Conservation (phyloP, 805 yeast genomes). For the Metschnikowia arizonensis region DNA sequence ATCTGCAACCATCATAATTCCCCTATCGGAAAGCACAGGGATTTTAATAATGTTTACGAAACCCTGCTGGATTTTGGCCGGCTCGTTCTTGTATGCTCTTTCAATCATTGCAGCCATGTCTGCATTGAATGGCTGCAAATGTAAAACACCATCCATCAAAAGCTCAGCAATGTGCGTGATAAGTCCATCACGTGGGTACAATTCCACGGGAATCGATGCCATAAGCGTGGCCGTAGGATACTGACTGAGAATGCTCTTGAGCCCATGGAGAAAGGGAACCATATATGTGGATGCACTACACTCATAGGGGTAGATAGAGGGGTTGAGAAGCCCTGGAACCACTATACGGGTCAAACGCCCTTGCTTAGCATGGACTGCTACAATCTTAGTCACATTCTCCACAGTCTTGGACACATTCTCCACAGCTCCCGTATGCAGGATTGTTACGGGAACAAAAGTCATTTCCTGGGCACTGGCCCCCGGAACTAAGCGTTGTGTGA, state of each 20-base stretch:
- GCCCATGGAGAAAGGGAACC: slow-evolving; percentile 56
- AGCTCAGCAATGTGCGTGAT: slow-evolving; percentile 51
- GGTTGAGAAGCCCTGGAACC: slow-evolving; percentile 76
- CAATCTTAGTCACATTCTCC: slow-evolving; percentile 35
- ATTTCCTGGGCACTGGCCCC: slow-evolving; percentile 61
- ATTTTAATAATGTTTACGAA: slow-evolving; percentile 70
- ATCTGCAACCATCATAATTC: slow-evolving; percentile 69
- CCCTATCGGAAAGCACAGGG: slow-evolving; percentile 69
- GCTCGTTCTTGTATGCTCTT: slow-evolving; percentile 64
- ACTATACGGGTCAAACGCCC: slow-evolving; percentile 57
- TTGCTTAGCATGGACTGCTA: slow-evolving; percentile 32
- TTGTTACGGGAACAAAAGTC: slow-evolving; percentile 45
- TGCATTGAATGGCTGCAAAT: slow-evolving; percentile 78
- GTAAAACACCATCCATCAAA: slow-evolving; percentile 63
- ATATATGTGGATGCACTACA: slow-evolving; percentile 44
- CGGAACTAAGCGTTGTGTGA: slow-evolving; percentile 67
- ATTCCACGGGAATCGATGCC: slow-evolving; percentile 57
- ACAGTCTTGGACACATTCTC: slow-evolving; percentile 32
- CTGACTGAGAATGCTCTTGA: slow-evolving; percentile 51
- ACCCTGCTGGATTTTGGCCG: slow-evolving; percentile 80
- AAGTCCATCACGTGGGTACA: slow-evolving; percentile 53
- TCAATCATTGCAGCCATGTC: slow-evolving; percentile 64
- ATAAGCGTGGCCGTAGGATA: slow-evolving; percentile 48
- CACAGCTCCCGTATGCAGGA: slow-evolving; percentile 21
- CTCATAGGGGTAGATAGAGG: slow-evolving; percentile 61